Base-by-base conservation (phyloP, 345 rosid genomes). In the Trapa bicornis region DNA sequence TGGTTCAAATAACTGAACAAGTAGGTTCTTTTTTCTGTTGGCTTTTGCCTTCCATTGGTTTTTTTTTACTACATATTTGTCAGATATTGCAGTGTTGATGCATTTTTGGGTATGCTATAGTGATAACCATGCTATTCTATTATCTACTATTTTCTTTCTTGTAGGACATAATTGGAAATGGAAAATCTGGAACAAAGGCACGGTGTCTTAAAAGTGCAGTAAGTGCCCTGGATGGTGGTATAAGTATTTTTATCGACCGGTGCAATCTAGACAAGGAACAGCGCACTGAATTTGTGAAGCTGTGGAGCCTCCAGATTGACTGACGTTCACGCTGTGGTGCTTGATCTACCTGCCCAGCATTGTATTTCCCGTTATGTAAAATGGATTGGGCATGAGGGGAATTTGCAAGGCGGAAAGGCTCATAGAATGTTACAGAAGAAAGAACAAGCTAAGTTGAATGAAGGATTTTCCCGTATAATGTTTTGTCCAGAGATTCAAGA, bases 381-480 rank as follows among this genome's bases (percentile, higher is more conserved):
- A 75, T 84, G 97, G 15, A 80, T 76, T 2, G 88, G 86, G 47
- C 97, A 94, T 63, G 99, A 94, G 72, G 97, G 99, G 66, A 87
- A 87, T 64, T 76, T 91, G 75, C 97, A 94, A 70, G 99, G 97
- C 56, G 99, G 99, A 73, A 91, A 81, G 77, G 97, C 99, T 60
- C 92, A 94, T 65, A 88, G 79, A 76, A 94, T 94, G 99, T 78
- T 94, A 64, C 95, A 85, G 62, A 84, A 81, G 75, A 94, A 91
- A 73, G 95, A 91, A 64, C 75, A 83, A 75, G 97, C 97, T 2
- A 85, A 73, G 74, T 48, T 85, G 70, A 78, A 64, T 73, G 96
- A 91, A 85, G 96, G 97, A 22, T 83, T 87, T 71, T 78, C 82
- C 15, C 79, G 95, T 67, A 85, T 91, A 37, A 72, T 73, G 67